A percentile compares a stretch with the other conserved stretches of the same genome.
Conservation (phyloP, 1,139 yeast species). For the Magnusiomyces suaveolens region DNA sequence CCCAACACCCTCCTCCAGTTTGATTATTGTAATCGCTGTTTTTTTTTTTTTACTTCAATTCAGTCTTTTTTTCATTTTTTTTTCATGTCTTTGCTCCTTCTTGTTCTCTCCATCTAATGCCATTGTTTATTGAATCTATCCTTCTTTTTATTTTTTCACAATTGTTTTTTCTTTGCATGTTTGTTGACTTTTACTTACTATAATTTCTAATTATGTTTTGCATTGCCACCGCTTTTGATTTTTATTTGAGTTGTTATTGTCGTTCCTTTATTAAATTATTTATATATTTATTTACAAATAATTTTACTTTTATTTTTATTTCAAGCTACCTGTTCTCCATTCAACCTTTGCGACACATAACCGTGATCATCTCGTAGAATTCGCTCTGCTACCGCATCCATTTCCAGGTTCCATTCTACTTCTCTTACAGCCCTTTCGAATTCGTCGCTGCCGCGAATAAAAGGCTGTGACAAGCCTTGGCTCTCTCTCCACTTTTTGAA, state of each 20-base stretch:
- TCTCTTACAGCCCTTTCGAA: constrained; percentile 50
- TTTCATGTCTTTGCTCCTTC: not conserved
- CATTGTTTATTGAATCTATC: too few species aligned
- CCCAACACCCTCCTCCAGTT: not conserved
- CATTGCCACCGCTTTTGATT: not conserved
- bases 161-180: not conserved
- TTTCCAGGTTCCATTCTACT: constrained; percentile 54
- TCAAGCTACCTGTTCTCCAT: too few species aligned
- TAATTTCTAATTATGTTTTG: too few species aligned
- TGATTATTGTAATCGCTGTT: not conserved
- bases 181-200: not conserved
- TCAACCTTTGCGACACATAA: too few species aligned
- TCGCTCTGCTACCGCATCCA: constrained; percentile 34
- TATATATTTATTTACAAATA: too few species aligned
- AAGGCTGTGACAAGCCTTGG: constrained; percentile 40
- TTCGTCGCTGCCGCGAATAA: constrained; percentile 70
- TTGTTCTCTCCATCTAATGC: too few species aligned
- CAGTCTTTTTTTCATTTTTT: not conserved
- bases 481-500: constrained; percentile 55
- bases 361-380: too few species aligned
- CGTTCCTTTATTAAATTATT: not conserved
- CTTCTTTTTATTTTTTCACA: not conserved
- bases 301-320: too few species aligned
- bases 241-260: not conserved
- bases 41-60: not conserved